Base-by-base conservation (phyloP, 768 basidiomycete genomes). In the Naganishia kalamii region DNA sequence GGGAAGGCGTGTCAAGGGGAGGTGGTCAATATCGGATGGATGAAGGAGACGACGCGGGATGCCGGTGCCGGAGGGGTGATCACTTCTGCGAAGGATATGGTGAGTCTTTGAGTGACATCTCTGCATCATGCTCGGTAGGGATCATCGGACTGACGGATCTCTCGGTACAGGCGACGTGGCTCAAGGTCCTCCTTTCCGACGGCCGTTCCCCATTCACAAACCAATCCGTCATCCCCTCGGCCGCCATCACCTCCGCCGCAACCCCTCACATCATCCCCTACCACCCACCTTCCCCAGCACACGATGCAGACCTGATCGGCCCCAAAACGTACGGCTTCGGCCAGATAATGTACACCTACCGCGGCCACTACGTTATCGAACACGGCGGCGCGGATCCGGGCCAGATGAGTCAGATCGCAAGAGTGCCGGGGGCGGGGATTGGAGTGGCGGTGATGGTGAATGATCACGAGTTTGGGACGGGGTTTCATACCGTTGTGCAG, bases 131-230 rank as follows among this genome's bases (percentile, higher is more conserved):
- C n/a, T 2, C 15, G 23, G 17, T 10, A 13, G n/a, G n/a, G n/a
- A 30, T 29, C 7, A 13, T 8, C 25, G 2, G 6, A 19, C 37
- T 40, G 19, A 32, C 43, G 17, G n/a, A n/a, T n/a, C n/a, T n/a
- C n/a, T n/a, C n/a, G n/a, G n/a, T n/a, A n/a, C 54, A 74, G 75
- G 33, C 67, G 4, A 70, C 62, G 40, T 76, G 75, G 75, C 35
- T 74, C 2, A 46, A 70, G 37, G 70, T 70, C 37, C 65, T 73
- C 0, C 68, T 76, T n/a, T 21, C 37, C 0, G 33, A 65, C 17
- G 69, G 69, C 4, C 17, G 49, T 29, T 19, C 23, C 60, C 66
- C 3, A 46, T 27, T 21, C 46, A 69, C 12, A 67, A 70, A 3
- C n/a, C n/a, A n/a, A n/a, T 35, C 62, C 13, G 54, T 73, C 61